phyloP scores from a whole-genome alignment of 306 rosid genomes.

The Trifolium dubium region DNA sequence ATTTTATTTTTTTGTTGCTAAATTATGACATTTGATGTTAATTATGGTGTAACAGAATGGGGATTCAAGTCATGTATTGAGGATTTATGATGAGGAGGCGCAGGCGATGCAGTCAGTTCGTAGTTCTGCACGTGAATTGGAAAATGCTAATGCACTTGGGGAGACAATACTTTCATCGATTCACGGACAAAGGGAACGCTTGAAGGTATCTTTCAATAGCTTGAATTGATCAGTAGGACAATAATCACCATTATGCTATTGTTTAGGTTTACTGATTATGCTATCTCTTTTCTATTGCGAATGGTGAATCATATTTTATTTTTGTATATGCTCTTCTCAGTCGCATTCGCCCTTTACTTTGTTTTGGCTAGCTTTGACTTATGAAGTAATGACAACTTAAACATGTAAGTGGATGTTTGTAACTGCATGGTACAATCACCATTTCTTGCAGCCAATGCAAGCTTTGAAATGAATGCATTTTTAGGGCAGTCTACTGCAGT shows the following conservation, averaged over 20 bases:
- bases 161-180: slow-evolving; percentile 79
- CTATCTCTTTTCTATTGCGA: neutral
- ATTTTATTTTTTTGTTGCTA: slow-evolving; percentile 4
- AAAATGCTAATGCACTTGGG: slow-evolving; percentile 76
- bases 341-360: neutral
- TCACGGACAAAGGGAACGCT: slow-evolving; percentile 83
- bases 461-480: neutral
- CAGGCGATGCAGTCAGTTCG: slow-evolving; percentile 78
- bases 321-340: neutral
- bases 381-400: slow-evolving; percentile 8
- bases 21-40: neutral
- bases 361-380: slow-evolving; percentile 11
- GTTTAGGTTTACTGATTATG: neutral
- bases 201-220: slow-evolving; percentile 71
- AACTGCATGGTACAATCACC: neutral
- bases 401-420: neutral
- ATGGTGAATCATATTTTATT: neutral
- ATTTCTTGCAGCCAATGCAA: neutral
- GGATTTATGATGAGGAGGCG: slow-evolving; percentile 79
- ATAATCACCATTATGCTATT: neutral
- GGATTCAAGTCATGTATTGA: slow-evolving; percentile 75
- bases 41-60: slow-evolving; percentile 60
- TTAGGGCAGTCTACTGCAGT: neutral
- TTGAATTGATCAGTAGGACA: neutral
- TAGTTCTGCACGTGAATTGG: slow-evolving; percentile 67